Base-by-base conservation (phyloP, 169 alveolate genomes). In the Miamiensis avidus region DNA sequence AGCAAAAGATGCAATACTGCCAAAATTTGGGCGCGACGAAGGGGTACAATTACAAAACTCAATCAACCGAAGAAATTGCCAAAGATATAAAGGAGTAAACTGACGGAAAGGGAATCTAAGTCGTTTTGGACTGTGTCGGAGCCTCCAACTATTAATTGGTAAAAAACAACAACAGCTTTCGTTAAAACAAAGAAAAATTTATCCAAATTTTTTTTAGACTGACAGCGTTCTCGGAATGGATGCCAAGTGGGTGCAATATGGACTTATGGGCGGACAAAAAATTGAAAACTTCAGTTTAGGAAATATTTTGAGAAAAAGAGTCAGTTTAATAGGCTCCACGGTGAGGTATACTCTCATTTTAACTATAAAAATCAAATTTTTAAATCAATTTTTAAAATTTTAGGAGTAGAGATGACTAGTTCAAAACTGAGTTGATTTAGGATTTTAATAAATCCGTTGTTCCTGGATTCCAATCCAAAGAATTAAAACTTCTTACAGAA, bases 161-260 rank as follows among this genome's bases (percentile, higher is more conserved):
- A 79, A 1, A 27, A n/a, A 49, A 11, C 20, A 49, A 49, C 4
- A 49, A 49, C 20, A 49, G 20, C 20, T 49, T 49, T 11, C 20
- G 20, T 49, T 49, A 4, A 11, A 49, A 49, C 20, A 4, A 79
- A 16, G 25, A 0, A 64, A 1, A 26, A 28, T 16, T 79, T 26
- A 26, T 79, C 64, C 30, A 28, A 85, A 33, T 78, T 91, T 76
- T 74, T 29, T 75, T 73, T 83, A 91, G 83, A 91, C 95, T 83
- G 6, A 87, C 15, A 86, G 89, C 0, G 31, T 87, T 26, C 69
- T 91, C 25, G 93, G 90, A 0, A 26, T 85, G 1, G 96, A 95
- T 83, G 91, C 93, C 25, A 87, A 89, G 78, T 93, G 96, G 95
- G 91, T 94, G 20, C 28, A 92, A 31, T 94, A 94, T 86, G 97